Base-by-base conservation (phyloP, 257 asterid genomes). In the Handroanthus guayacan region DNA sequence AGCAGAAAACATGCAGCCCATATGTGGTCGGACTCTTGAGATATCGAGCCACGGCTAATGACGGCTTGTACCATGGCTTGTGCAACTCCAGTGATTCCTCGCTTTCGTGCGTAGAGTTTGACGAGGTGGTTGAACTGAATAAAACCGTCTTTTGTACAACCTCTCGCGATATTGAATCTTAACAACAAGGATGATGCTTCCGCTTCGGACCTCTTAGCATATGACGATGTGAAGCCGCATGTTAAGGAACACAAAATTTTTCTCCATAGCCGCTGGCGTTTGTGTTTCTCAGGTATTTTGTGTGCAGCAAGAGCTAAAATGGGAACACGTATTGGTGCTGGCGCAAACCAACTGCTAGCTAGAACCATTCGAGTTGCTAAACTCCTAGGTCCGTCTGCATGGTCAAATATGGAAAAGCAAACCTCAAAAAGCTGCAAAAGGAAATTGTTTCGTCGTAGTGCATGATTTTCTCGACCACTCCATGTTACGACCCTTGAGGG, bases 391-490 rank as follows among this genome's bases (percentile, higher is more conserved):
- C 97, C 96, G 34, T 87, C 96, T 1, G 98, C 95, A 52, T 95
- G 97, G 83, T 93, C 98, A n/a, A 95, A 95, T 63, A 95, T 93
- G 31, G 98, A 93, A 76, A 95, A 93, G 87, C 99, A 93, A 44
- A 93, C 98, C 86, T 95, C 98, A 34, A 95, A 87, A 38, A 95
- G 93, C 86, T 93, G 97, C 77, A 95, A 55, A 43, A 95, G 96
- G 83, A 95, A 93, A 78, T 57, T 81, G 64, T 95, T 91, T 52
- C 85, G 86, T 75, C 95, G 81, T 44, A 88, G 82, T n/a, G 92
- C 78, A 75, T 86, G 92, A 62, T 77, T 88, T 75, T 88, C 96
- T 17, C 97, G 89, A 62, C 88, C 92, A 67, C 82, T 85, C 81
- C 80, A 87, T 2, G 83, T 75, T 31, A 73, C 65, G 11, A 89